Conservation (phyloP, 164 flowering plant genomes). For the Magnolia kwangsiensis region DNA sequence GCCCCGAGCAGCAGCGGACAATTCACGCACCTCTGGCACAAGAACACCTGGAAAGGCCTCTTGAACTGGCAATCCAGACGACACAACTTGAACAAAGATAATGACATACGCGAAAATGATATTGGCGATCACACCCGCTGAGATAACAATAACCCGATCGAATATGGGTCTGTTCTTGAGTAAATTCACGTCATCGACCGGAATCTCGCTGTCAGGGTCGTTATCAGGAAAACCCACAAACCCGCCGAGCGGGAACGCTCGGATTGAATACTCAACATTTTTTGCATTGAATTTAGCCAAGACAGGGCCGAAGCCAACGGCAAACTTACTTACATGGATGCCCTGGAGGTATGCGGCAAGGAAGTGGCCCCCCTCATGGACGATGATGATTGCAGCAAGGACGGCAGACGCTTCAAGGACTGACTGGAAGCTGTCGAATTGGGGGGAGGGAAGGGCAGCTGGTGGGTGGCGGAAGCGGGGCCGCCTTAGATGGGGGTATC, state of each 20-base stretch:
- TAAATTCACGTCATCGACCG: slow-evolving; percentile 78
- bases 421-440: slow-evolving; percentile 64
- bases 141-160: slow-evolving; percentile 75
- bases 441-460: slow-evolving; percentile 49
- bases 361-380: slow-evolving; percentile 93
- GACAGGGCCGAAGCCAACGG: slow-evolving; percentile 94
- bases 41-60: slow-evolving; percentile 85
- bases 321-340: slow-evolving; percentile 95
- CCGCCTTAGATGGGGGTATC: slow-evolving; percentile 27
- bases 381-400: slow-evolving; percentile 76
- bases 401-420: slow-evolving; percentile 77
- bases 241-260: slow-evolving; percentile 98
- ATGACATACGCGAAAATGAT: slow-evolving; percentile 77
- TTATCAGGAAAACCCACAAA: slow-evolving; percentile 98
- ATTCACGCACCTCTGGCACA: slow-evolving; percentile 76
- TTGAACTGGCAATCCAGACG: slow-evolving; percentile 92
- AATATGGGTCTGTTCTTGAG: slow-evolving; percentile 84
- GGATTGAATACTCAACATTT: slow-evolving; percentile 87
- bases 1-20: slow-evolving; percentile 83
- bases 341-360: slow-evolving; percentile 93
- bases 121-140: slow-evolving; percentile 95
- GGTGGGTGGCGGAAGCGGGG: slow-evolving; percentile 29
- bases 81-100: slow-evolving; percentile 68
- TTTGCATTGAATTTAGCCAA: slow-evolving; percentile 87
- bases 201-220: slow-evolving; percentile 93